A percentile compares a stretch with the other conserved stretches of the same genome.
Evolutionary conservation across 2,329 filamentous ascomycete genomes (phyloP).

Genomic region (Xylariaceae sp.): DNA sequence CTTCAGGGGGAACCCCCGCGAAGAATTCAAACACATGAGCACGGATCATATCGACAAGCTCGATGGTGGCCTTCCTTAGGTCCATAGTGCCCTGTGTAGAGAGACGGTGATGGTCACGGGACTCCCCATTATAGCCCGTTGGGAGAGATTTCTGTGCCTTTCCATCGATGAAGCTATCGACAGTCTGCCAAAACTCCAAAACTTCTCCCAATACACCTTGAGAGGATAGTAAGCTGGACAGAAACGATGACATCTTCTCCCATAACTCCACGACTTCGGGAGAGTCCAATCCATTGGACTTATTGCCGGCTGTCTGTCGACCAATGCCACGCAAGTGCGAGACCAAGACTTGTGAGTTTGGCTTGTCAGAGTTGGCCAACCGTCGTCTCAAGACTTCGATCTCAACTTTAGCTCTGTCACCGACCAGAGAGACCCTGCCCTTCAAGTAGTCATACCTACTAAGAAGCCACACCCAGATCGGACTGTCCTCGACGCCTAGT

Average conservation of each 20-base stretch:
- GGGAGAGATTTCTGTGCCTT: constrained; percentile 78
- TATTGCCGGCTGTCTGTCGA: constrained; percentile 61
- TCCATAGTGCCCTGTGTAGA: constrained; percentile 66
- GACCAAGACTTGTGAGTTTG: constrained; percentile 64
- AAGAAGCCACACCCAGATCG: constrained; percentile 92
- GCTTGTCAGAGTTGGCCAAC: constrained; percentile 70
- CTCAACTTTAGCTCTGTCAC: constrained; percentile 84
- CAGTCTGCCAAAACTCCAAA: constrained; percentile 89
- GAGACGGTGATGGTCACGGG: constrained; percentile 74
- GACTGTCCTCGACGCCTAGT: constrained; percentile 90
- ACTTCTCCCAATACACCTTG: constrained; percentile 85
- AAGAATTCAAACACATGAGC: constrained; percentile 81
- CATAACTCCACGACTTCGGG: constrained; percentile 82
- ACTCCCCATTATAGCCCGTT: constrained; percentile 75
- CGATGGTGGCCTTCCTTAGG: constrained; percentile 71
- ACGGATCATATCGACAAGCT: constrained; percentile 79
- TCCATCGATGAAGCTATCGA: constrained; percentile 84
- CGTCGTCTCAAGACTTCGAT: constrained; percentile 85
- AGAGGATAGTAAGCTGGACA: constrained; percentile 70
- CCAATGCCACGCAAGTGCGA: constrained; percentile 71
- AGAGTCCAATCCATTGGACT: constrained; percentile 66
- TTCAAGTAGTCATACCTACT: constrained; percentile 88
- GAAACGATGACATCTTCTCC: constrained; percentile 77
- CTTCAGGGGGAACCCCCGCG: constrained; percentile 80
- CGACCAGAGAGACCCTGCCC: constrained; percentile 72